Evolutionary conservation across 1,139 yeast species (phyloP), one percentile per base, ranked within the genome.

Genomic region (Arxiozyma heterogenica): DNA sequence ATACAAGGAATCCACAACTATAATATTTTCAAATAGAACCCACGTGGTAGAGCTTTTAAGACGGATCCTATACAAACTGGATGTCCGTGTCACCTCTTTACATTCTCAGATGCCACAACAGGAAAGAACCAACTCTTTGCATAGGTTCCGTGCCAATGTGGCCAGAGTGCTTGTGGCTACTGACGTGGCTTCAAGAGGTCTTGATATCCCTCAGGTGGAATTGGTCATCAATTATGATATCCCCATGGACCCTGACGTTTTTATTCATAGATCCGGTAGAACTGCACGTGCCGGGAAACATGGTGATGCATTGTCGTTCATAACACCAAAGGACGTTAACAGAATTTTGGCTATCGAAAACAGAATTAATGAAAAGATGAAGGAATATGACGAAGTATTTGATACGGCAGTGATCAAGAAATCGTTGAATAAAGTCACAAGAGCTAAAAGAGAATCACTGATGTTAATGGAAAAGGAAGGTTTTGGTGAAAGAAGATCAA

Each of bases 221-320:
- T 74, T 91, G 61, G 98, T 94, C 44, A 73, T 94, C 41, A 93
- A 94, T 67, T 93, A 80, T 65, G 98, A 94, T 67, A 80, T 93
- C 42, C 98, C 98, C 5, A 90, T 95, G 4, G 97, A 93, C 68
- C 91, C 98, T 0, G 98, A 93, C 68, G 97, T 91, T 68, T 94
- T 86, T 65, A 88, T 93, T 55, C 99, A 93, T 73, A 78, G 99
- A 69, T 96, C 91, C n/a, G 99, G 99, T 78, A 89, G 99, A 82
- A 93, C 98, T 21, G 99, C 98, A n/a, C 86, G 99, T 78, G 98
- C 98, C 4, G 98, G 98, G 6, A 78, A 95, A 64, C 74, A 75
- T 53, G 93, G 93, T 67, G 83, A 78, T 59, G 75, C 84, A 21
- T 69, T 85, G 3, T 81, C 94, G 17, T 77, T 93, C 56, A 85